These are phyloP conservation scores for Sutorius eximius DNA, from an alignment of 1,284 basidiomycete genomes.

Conservation along the genomic window DNA sequence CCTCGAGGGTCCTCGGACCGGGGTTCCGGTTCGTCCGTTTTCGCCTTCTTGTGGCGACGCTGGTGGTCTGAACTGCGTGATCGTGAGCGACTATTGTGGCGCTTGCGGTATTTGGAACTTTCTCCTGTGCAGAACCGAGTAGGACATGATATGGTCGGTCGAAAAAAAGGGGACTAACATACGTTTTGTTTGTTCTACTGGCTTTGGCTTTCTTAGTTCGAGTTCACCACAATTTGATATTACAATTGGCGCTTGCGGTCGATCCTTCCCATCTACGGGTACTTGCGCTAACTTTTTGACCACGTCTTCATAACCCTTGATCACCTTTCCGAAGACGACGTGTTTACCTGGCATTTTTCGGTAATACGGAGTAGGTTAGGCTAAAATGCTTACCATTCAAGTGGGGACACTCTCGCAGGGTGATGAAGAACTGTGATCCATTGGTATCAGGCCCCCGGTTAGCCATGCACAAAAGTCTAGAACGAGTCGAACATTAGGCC, in stretches of 20 bases:
- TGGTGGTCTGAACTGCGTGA: slow-evolving; percentile 32
- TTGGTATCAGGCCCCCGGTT: slow-evolving; percentile 82
- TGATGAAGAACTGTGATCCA: slow-evolving; percentile 83
- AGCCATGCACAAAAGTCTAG: slow-evolving; percentile 78
- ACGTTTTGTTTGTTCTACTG: slow-evolving; percentile 18
- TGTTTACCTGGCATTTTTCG: slow-evolving; percentile 59
- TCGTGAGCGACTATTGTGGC: slow-evolving; percentile 28
- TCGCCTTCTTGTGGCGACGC: slow-evolving; percentile 35
- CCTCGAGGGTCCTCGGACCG: slow-evolving; percentile 14
- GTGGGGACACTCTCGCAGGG: slow-evolving; percentile 70
- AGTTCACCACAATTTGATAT: slow-evolving; percentile 86
- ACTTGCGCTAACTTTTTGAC: slow-evolving; percentile 54
- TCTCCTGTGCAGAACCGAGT: slow-evolving; percentile 8
- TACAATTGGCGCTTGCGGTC: slow-evolving; percentile 69
- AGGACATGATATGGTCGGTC: not conserved
- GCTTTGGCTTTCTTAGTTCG: slow-evolving; percentile 54
- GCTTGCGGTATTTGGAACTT: slow-evolving; percentile 33
- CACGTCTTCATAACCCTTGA: slow-evolving; percentile 63
- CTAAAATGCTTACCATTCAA: slow-evolving; percentile 49
- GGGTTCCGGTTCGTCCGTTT: slow-evolving; percentile 17
- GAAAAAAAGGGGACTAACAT: not conserved
- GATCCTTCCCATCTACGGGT: slow-evolving; percentile 66
- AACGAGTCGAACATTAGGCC: not conserved
- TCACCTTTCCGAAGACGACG: slow-evolving; percentile 72
- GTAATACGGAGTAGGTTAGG: not conserved